phyloP scores from a whole-genome alignment of 768 basidiomycete genomes.

The Naganishia antarctica region DNA sequence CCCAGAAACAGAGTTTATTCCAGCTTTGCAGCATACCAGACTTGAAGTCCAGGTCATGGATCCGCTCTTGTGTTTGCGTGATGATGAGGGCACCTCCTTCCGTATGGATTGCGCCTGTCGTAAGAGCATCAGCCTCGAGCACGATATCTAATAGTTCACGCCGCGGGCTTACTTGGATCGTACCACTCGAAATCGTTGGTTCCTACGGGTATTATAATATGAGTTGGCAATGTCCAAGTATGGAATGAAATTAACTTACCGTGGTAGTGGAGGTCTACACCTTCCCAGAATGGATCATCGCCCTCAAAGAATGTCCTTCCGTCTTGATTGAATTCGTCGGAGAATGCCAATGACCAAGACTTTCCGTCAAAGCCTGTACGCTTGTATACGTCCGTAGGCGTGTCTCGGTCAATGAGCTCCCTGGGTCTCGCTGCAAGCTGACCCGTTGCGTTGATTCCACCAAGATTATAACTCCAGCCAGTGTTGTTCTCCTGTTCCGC shows the following conservation, averaged over 20 bases:
- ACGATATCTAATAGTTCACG: no score
- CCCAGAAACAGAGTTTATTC: constrained; percentile 94
- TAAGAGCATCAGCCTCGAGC: background rate
- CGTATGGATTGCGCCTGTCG: constrained; percentile 56
- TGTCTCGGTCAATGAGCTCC: constrained; percentile 66
- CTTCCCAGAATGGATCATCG: constrained; percentile 68
- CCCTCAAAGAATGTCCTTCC: constrained; percentile 72
- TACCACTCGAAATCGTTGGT: constrained; percentile 68
- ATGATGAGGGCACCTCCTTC: constrained; percentile 68
- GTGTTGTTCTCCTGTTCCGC: constrained; percentile 8
- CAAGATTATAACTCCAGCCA: constrained; percentile 58
- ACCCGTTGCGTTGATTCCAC: constrained; percentile 70
- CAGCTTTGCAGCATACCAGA: constrained; percentile 50
- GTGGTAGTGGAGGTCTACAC: constrained; percentile 48
- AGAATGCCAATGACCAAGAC: constrained; percentile 68
- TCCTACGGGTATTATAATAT: constrained; percentile 29
- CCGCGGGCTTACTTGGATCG: constrained; percentile 56
- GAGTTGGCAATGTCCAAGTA: background rate
- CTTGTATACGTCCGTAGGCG: constrained; percentile 55
- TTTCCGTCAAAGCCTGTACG: constrained; percentile 57
- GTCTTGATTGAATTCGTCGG: constrained; percentile 79
- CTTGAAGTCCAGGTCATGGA: constrained; percentile 66
- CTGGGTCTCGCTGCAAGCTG: constrained; percentile 57
- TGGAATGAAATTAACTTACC: background rate
- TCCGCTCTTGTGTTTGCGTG: constrained; percentile 62